These are phyloP conservation scores for Curvularia sp. DNA, from an alignment of 2,329 filamentous ascomycete genomes.

Conservation along the genomic window DNA sequence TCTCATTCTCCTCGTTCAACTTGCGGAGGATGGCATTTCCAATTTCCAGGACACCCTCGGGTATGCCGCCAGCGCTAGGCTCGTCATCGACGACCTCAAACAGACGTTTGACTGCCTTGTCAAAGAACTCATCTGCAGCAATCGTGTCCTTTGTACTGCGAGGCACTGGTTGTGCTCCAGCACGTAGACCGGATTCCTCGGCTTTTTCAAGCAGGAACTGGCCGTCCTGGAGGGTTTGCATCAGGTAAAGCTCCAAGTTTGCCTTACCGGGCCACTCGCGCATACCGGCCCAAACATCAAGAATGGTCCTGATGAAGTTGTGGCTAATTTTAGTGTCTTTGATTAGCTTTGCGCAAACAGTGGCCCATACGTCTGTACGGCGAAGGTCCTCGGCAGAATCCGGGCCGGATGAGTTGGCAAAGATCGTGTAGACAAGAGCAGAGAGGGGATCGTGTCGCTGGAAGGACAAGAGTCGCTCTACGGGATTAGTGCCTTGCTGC, in stretches of 20 bases:
- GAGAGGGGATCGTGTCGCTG: slow-evolving; percentile 87
- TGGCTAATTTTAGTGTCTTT: slow-evolving; percentile 76
- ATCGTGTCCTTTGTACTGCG: slow-evolving; percentile 81
- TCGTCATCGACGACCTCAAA: slow-evolving; percentile 88
- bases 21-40: slow-evolving; percentile 83
- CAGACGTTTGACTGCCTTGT: slow-evolving; percentile 77
- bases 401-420: slow-evolving; percentile 83
- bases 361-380: slow-evolving; percentile 86
- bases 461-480: slow-evolving; percentile 86
- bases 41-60: slow-evolving; percentile 82
- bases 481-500: slow-evolving; percentile 66
- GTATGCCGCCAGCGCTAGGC: slow-evolving; percentile 78
- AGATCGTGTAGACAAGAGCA: slow-evolving; percentile 84
- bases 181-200: slow-evolving; percentile 74
- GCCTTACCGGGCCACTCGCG: slow-evolving; percentile 88
- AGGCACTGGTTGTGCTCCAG: slow-evolving; percentile 72
- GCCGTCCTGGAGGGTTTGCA: slow-evolving; percentile 92
- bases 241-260: slow-evolving; percentile 91
- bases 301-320: slow-evolving; percentile 79
- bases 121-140: slow-evolving; percentile 87
- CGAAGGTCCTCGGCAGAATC: slow-evolving; percentile 81
- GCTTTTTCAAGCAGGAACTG: slow-evolving; percentile 87
- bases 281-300: slow-evolving; percentile 87
- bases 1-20: slow-evolving; percentile 69
- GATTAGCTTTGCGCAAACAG: slow-evolving; percentile 82